Percentiles rank a stretch among this genome's conserved stretches.
These are phyloP conservation scores for Cercospora sesami DNA, from an alignment of 2,329 filamentous ascomycete genomes.

Conservation along the genomic window DNA sequence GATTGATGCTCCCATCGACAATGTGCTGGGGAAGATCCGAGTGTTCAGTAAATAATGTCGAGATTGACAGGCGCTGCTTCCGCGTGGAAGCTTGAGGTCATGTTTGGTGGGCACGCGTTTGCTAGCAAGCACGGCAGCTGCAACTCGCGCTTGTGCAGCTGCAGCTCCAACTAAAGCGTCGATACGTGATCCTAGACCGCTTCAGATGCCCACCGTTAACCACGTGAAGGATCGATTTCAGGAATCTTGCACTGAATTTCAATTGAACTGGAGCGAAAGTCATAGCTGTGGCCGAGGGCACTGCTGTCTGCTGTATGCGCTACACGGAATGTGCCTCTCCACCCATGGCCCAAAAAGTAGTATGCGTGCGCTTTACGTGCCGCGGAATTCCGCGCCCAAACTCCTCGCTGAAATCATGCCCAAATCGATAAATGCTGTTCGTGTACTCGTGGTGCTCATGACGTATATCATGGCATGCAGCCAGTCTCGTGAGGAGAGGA, in stretches of 20 bases:
- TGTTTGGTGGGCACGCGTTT: neutral
- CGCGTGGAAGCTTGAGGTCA: neutral
- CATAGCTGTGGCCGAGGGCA: neutral
- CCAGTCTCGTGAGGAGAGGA: neutral
- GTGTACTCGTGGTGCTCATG: neutral
- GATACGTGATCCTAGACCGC: neutral
- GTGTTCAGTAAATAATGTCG: neutral
- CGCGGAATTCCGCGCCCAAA: slow-evolving; percentile 16
- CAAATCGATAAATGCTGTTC: slow-evolving; percentile 16
- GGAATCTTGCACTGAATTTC: neutral
- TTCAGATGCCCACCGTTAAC: neutral
- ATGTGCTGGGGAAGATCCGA: neutral
- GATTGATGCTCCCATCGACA: neutral
- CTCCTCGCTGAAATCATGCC: slow-evolving; percentile 23
- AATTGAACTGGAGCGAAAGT: neutral
- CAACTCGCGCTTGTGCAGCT: neutral
- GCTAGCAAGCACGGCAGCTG: neutral
- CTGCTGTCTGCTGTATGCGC: slow-evolving; percentile 1
- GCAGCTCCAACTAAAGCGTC: neutral
- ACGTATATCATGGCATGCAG: neutral
- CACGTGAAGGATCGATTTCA: neutral
- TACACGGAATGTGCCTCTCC: neutral
- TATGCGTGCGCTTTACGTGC: slow-evolving; percentile 7
- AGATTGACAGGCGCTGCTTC: neutral
- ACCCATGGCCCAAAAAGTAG: slow-evolving; percentile 3